phyloP scores from a whole-genome alignment of 148 eudicot species.

The Rhododendron griersonianum region DNA sequence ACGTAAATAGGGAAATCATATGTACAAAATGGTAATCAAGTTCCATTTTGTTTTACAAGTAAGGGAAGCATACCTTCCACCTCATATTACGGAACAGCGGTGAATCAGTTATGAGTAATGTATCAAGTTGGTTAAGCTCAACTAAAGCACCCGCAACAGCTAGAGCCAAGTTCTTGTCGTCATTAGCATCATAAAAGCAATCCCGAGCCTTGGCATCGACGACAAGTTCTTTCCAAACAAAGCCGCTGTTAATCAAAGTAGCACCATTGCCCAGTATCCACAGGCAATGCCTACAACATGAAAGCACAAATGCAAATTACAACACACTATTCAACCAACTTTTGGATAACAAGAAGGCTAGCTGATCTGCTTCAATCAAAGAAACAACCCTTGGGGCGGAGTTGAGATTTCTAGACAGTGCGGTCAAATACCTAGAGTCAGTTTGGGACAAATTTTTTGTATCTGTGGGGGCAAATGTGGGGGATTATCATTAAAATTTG shows the following conservation, averaged over 20 bases:
- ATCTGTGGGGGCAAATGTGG: too few relatives aligned
- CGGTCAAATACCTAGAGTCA: neutral
- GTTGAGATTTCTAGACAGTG: neutral
- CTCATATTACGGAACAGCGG: slow-evolving; percentile 17
- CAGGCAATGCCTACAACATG: slow-evolving; percentile 30
- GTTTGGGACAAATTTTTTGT: too few relatives aligned
- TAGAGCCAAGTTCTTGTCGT: slow-evolving; percentile 28
- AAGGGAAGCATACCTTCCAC: slow-evolving; percentile 40
- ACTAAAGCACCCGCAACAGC: slow-evolving; percentile 18
- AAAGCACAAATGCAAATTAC: neutral
- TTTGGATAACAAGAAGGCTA: neutral
- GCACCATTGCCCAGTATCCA: slow-evolving; percentile 43
- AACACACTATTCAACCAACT: neutral
- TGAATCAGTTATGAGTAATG: slow-evolving; percentile 14
- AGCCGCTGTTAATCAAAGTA: slow-evolving; percentile 31
- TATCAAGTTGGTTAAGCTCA: slow-evolving; percentile 19
- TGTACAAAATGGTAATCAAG: too few relatives aligned
- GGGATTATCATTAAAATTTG: too few relatives aligned
- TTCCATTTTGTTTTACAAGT: too few relatives aligned
- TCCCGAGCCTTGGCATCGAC: slow-evolving; percentile 29
- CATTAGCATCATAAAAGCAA: slow-evolving; percentile 26
- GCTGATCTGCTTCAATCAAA: neutral
- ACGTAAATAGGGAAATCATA: too few relatives aligned
- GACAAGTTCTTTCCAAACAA: slow-evolving; percentile 34
- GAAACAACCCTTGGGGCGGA: neutral